Conservation (phyloP, 306 rosid genomes). For the Casuarina equisetifolia region DNA sequence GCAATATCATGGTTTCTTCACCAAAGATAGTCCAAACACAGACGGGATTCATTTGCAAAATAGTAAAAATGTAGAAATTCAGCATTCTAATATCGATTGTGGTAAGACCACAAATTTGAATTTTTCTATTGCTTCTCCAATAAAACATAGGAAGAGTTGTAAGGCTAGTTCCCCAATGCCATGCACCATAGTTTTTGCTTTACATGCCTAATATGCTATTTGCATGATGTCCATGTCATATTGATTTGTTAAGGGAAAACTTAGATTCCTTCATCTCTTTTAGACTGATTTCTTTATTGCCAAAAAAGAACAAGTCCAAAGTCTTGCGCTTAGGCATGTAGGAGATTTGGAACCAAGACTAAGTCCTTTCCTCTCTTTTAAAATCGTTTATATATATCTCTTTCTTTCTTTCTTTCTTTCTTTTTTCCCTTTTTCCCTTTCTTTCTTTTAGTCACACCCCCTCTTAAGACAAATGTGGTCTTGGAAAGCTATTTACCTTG, state of each 20-base stretch:
- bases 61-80: conserved; percentile 76
- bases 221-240: not conserved
- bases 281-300: too few relatives aligned
- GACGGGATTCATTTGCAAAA: conserved; percentile 96
- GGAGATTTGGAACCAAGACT: too few relatives aligned
- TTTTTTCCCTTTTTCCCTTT: not conserved
- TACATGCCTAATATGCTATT: not conserved
- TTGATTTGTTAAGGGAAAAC: too few relatives aligned
- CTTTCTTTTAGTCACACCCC: not conserved
- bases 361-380: too few relatives aligned
- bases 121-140: not conserved
- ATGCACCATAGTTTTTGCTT: not conserved
- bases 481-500: too few relatives aligned
- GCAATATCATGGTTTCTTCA: conserved; percentile 70
- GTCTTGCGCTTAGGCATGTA: too few relatives aligned
- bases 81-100: conserved; percentile 62
- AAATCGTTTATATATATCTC: too few relatives aligned
- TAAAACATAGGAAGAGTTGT: not conserved
- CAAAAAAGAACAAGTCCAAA: too few relatives aligned
- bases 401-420: too few relatives aligned
- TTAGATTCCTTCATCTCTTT: too few relatives aligned
- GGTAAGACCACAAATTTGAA: conserved; percentile 42
- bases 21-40: conserved; percentile 85
- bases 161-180: not conserved
- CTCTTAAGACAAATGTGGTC: not conserved